Base-by-base conservation (phyloP, 1,284 basidiomycete species). In the Papiliotrema flavescens region DNA sequence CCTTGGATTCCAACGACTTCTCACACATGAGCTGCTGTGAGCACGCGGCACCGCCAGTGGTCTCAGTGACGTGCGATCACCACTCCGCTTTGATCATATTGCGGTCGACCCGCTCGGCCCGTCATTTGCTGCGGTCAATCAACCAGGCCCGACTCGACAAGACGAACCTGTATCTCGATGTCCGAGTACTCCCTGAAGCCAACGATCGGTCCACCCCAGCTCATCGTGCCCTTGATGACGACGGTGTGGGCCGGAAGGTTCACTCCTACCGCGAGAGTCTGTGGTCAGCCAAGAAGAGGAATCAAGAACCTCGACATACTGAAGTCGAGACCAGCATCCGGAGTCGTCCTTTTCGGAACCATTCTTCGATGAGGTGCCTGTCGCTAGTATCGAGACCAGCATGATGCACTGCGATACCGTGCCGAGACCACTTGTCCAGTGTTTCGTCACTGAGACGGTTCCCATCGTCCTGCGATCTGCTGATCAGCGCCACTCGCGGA, bases 21-120 rank as follows among this genome's bases (percentile, higher is more conserved):
- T 73, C 65, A 54, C 71, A 74, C 69, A 74, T 71, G 51, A 72
- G 52, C 59, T 61, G 50, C 3, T 47, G 13, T 40, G n/a, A 47
- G 42, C n/a, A 17, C n/a, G 9, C 20, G 5, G 15, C 23, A n/a
- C n/a, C 6, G 14, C 36, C 48, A 41, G 2, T 11, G 37, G 5
- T 13, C 9, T 42, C 19, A 28, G 23, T 39, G 15, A 19, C 47
- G 22, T 17, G 59, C 55, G n/a, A 65, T 49, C n/a, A 71, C 66
- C 3, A 69, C 64, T 2, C 72, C 91, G 54, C 52, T 64, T 5
- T 49, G 63, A 51, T 72, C 93, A 68, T 90, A 98, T 74, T 97
- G 93, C 15, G 95, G 94, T 20, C 95, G 82, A 6, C 94, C 95
- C 80, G 96, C 77, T 36, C 80, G 67, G 0, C 80, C 80, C 60